Evolutionary conservation across 371 early-diverging fungal species (phyloP).

Genomic region (Batkoa obscura): DNA sequence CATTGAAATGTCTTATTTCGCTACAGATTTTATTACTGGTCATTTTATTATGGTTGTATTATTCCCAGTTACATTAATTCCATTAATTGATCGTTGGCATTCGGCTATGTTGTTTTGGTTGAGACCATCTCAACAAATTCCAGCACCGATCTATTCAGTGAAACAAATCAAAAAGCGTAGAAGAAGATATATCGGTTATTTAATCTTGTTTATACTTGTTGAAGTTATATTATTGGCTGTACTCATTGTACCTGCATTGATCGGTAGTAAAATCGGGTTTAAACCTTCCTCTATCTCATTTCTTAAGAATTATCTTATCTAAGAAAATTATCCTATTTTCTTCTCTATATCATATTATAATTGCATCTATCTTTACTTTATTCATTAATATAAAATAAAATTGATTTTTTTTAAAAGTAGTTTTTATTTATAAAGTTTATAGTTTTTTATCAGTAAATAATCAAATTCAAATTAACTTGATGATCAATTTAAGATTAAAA

Average conservation of each 20-base stretch:
- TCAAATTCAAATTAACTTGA: too few species aligned
- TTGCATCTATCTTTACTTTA: too few species aligned
- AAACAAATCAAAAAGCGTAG: slow-evolving; percentile 34
- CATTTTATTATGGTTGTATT: slow-evolving; percentile 54
- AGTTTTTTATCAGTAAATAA: too few species aligned
- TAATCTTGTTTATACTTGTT: slow-evolving; percentile 38
- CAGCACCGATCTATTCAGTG: slow-evolving; percentile 50
- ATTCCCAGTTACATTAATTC: slow-evolving; percentile 45
- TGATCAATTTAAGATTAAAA: too few species aligned
- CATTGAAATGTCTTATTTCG: slow-evolving; percentile 70
- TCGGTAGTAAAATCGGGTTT: slow-evolving; percentile 10
- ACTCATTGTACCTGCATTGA: slow-evolving; percentile 32
- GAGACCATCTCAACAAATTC: slow-evolving; percentile 55
- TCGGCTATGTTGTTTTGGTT: slow-evolving; percentile 75
- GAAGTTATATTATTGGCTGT: slow-evolving; percentile 31
- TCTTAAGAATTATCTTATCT: background rate
- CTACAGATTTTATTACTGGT: slow-evolving; percentile 53
- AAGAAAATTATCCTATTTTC: background rate
- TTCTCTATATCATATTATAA: too few species aligned
- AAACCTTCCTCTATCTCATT: background rate
- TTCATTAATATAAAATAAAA: too few species aligned
- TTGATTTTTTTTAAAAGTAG: too few species aligned
- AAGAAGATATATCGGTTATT: slow-evolving; percentile 39
- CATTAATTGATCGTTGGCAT: slow-evolving; percentile 53
- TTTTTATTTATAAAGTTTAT: too few species aligned